These are phyloP conservation scores for Pogostemon cablin DNA, from an alignment of 257 asterid genomes.

Conservation along the genomic window DNA sequence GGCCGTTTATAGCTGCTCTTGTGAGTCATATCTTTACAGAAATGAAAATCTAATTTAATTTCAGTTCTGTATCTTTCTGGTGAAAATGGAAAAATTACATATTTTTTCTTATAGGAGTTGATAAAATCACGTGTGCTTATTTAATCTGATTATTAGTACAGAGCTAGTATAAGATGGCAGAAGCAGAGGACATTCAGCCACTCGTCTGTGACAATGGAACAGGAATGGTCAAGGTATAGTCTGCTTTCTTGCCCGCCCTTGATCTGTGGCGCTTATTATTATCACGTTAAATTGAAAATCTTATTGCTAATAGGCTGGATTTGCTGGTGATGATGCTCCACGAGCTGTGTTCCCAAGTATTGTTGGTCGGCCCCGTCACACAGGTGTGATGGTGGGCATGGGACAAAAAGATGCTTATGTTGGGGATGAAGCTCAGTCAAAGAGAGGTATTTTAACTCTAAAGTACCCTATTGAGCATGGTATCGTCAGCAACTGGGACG, in stretches of 20 bases:
- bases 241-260: conserved; percentile 14
- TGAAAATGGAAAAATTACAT: neutral
- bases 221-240: conserved; percentile 58
- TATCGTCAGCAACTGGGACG: conserved; percentile 94
- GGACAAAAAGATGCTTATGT: too few species aligned
- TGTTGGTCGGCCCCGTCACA: too few species aligned
- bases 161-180: conserved; percentile 48
- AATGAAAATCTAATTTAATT: conserved; percentile 14
- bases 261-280: neutral
- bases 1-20: conserved; percentile 6
- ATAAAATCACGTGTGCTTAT: conserved; percentile 25
- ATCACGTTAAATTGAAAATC: too few species aligned
- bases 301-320: too few species aligned
- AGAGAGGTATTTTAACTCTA: conserved; percentile 82
- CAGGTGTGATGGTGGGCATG: too few species aligned
- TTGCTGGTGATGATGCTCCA: too few species aligned
- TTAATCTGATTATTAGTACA: conserved; percentile 24
- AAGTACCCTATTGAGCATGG: conserved; percentile 96
- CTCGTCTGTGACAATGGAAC: conserved; percentile 63
- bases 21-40: neutral
- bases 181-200: conserved; percentile 56
- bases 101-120: conserved; percentile 7
- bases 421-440: conserved; percentile 72
- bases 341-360: too few species aligned
- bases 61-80: conserved; percentile 8